Evolutionary conservation across 225 moss, liverwort and hornwort species (phyloP), one percentile per base, ranked within the genome.

Genomic region (Antitrichia curtipendula): DNA sequence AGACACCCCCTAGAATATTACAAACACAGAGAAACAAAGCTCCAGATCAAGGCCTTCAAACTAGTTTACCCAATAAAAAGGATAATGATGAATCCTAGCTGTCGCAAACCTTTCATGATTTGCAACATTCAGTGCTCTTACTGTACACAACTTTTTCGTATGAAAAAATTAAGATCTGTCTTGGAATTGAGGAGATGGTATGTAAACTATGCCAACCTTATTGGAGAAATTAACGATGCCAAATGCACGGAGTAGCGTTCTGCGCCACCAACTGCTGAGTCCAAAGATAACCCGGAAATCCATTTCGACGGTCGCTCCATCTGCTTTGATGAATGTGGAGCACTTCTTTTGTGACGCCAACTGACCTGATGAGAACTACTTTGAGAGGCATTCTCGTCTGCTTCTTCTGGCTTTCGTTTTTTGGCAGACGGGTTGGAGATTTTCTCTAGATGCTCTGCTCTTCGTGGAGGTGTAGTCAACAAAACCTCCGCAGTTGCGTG

Each of bases 181-280:
- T 70, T 82, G 54, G 53, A 72, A 81, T 60, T 38, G 36, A 82
- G 82, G 16, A 68, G 61, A 87, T 80, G 81, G 62, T 82, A 61
- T 85, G 59, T 87, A 83, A 81, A 85, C 53, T 66, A 78, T 49
- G 79, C 75, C 92, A 88, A 96, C 96, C 96, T 95, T 86, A 95
- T 94, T 85, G 95, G 91, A 84, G 95, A 93, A 81, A 96, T 79
- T 78, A 96, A 84, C 49, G 94, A 89, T 73, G 91, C 88, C 86
- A 95, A 84, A 82, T 85, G 90, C 59, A 92, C 72, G 82, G 95
- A 93, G 83, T 92, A 87, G 53, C 90, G 89, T 78, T 96, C 96
- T 83, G 92, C 91, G 81, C 90, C 94, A 82, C 91, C 94, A 88
- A 91, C 88, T 71, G 92, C 76, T 21, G 92, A 92, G 62, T 96